Evolutionary conservation across 2,329 filamentous ascomycete species (phyloP).

Genomic region (Aureobasidium musti): DNA sequence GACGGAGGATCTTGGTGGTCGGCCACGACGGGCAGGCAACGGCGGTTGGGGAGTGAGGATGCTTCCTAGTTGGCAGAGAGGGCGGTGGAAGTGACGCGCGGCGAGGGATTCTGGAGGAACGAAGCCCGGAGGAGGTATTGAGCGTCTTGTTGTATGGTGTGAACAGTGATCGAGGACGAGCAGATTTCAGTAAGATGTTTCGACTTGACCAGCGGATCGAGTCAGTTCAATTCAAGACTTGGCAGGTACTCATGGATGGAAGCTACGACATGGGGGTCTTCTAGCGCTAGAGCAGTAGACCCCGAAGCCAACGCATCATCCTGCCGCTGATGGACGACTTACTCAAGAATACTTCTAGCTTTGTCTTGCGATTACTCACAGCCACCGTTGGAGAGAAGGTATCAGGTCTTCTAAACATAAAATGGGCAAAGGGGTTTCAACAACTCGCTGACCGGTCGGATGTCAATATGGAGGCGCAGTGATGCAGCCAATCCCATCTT

Average conservation of each 20-base stretch:
- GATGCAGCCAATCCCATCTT: constrained; percentile 24
- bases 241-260: constrained; percentile 25
- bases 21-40: constrained; percentile 40
- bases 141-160: not conserved
- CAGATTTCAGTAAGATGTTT: not conserved
- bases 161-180: not conserved
- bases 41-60: not conserved
- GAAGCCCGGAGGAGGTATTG: not conserved
- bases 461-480: constrained; percentile 11
- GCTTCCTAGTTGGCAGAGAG: not conserved
- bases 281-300: constrained; percentile 3
- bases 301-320: constrained; percentile 26
- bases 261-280: constrained; percentile 19
- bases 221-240: constrained; percentile 23
- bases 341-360: not conserved
- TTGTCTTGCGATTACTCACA: not conserved
- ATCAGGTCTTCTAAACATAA: not conserved
- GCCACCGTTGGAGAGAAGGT: not conserved
- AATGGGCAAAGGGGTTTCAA: not conserved
- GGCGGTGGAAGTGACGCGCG: constrained; percentile 13
- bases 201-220: constrained; percentile 15
- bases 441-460: not conserved
- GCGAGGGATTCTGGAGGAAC: not conserved
- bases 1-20: constrained; percentile 33
- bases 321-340: constrained; percentile 8